These are phyloP conservation scores for Scenedesmus sp. DNA, from an alignment of 163 green algal genomes.

Conservation along the genomic window DNA sequence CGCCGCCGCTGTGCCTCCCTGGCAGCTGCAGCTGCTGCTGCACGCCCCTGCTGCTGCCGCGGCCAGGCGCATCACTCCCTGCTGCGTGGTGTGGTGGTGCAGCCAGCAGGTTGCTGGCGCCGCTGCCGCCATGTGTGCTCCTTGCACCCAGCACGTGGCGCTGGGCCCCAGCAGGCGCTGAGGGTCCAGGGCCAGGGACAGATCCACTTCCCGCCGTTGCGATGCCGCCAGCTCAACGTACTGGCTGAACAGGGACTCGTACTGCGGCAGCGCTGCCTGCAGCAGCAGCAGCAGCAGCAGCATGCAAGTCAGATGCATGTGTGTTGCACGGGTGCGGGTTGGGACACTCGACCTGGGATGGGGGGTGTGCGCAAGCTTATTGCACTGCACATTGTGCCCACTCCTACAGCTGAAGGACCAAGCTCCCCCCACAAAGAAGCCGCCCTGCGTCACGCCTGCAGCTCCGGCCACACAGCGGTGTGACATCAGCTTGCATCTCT, in stretches of 20 bases:
- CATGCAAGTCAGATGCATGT: no score
- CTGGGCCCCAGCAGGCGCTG: slow-evolving; percentile 20
- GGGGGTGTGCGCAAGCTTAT: background rate
- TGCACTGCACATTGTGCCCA: background rate
- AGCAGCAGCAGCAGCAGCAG: background rate
- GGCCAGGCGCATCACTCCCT: background rate
- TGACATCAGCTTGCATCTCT: no score
- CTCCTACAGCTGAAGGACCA: no score
- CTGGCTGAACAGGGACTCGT: slow-evolving; percentile 35
- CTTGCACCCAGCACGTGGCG: background rate
- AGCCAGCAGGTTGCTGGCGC: background rate
- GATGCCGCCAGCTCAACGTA: slow-evolving; percentile 13
- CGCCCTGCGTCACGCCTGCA: background rate
- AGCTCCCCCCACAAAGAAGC: background rate
- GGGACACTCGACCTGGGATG: background rate
- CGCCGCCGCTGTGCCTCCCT: background rate
- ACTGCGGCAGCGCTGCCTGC: slow-evolving; percentile 27
- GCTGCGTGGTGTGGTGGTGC: background rate
- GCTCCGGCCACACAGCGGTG: no score
- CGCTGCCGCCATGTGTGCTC: slow-evolving; percentile 20
- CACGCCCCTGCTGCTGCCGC: background rate
- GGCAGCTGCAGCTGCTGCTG: background rate
- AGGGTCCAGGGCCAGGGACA: slow-evolving; percentile 26
- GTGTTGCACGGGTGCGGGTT: background rate
- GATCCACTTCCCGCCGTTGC: slow-evolving; percentile 16